Evolutionary conservation across 2,329 filamentous ascomycete genomes (phyloP), one percentile per base, ranked within the genome.

Genomic region (Fusarium nurragi): DNA sequence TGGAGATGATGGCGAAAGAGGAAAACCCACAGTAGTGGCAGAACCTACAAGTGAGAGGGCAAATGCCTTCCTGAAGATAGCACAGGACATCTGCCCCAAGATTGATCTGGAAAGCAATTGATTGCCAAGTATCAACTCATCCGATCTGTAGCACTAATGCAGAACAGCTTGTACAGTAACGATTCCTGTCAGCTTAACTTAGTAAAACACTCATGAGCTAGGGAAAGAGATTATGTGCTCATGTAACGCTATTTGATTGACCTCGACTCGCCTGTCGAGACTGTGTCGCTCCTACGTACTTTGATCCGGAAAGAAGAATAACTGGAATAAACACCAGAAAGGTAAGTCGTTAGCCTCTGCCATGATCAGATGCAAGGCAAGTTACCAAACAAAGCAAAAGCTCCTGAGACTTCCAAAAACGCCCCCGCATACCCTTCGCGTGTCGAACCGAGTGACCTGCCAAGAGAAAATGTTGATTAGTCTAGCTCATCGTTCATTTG

Each of bases 1-100:
- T 21, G 96, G 93, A 58, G 90, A 92, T 54, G 92, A 97, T 77
- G 93, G 92, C 2, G 93, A 97, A 76, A 82, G 85, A 19, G 95
- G 95, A 1, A 93, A 90, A 76, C 95, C 95, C 5, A 97, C 94
- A 1, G 91, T 98, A 0, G 93, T 97, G 4, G 86, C 92, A 2
- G 92, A 97, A 76, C 93, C 94, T 9, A 83, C 88, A 2, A 93
- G 92, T 69, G 83, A 86, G 28, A 86, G 92, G 68, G 90, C 91
- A 1, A 79, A 82, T 50, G 87, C 88, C 1, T 99, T 97, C 74
- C 78, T 89, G 55, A 80, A 82, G 18, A 88, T 97, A 74, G 92
- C 92, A 2, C 80, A 84, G 53, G 76, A 78, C 23, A 79, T 90
- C 26, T 79, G 75, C 14, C 72, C 65, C 2, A 85, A 81, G 69